These are phyloP conservation scores for Chaetomiaceae sp. DNA, from an alignment of 2,329 filamentous ascomycete species.

Conservation along the genomic window DNA sequence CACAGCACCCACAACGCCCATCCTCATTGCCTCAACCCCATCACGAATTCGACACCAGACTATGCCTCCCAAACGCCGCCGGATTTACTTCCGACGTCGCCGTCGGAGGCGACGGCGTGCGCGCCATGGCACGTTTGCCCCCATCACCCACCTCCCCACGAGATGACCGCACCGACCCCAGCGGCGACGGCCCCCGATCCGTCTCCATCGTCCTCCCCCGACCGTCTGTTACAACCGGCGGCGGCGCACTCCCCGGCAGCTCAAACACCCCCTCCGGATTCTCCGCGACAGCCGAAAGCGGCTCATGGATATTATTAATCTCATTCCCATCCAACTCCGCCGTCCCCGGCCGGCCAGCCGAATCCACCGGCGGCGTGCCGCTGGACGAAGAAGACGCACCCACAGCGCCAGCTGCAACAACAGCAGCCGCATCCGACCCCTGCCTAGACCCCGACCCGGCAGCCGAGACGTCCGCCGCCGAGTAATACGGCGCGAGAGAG, in stretches of 20 bases:
- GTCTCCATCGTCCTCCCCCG: not conserved
- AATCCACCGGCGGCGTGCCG: too few relatives aligned
- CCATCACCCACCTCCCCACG: not conserved
- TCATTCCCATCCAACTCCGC: conserved; percentile 23
- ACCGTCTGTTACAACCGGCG: not conserved
- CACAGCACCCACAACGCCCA: not conserved
- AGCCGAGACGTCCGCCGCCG: conserved; percentile 21
- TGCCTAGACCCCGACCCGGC: conserved; percentile 12
- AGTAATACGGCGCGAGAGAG: conserved; percentile 26
- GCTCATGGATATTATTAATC: conserved; percentile 8
- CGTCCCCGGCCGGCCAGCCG: not conserved
- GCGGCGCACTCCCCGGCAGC: conserved; percentile 24
- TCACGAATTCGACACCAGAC: not conserved
- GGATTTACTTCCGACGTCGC: not conserved
- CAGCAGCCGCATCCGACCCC: conserved; percentile 5
- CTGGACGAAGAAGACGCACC: too few relatives aligned
- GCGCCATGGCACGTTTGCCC: not conserved
- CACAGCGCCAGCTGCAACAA: too few relatives aligned
- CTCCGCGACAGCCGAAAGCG: conserved; percentile 13
- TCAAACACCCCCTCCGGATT: conserved; percentile 27
- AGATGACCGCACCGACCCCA: not conserved
- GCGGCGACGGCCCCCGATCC: not conserved
- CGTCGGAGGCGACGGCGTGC: not conserved
- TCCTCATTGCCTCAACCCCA: not conserved
- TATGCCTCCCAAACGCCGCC: not conserved